Evolutionary conservation across 2,329 filamentous ascomycete genomes (phyloP).

Genomic region (Trichoderma asperellum): DNA sequence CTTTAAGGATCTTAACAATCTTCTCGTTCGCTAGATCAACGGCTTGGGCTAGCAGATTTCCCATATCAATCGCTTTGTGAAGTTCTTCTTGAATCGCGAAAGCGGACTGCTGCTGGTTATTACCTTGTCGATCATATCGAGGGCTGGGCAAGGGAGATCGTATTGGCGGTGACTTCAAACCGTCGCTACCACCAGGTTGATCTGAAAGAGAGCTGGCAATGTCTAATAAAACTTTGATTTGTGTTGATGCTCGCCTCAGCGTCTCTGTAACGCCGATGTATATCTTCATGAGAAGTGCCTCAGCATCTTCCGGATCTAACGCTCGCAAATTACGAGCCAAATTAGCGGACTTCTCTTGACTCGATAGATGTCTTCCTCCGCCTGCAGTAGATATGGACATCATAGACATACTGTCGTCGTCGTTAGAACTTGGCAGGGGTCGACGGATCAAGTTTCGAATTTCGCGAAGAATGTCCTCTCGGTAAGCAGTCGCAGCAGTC

Average conservation of each 20-base stretch:
- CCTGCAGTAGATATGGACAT: slow-evolving; percentile 79
- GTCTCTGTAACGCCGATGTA: slow-evolving; percentile 90
- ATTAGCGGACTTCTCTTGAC: slow-evolving; percentile 87
- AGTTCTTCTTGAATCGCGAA: slow-evolving; percentile 71
- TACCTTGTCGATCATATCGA: slow-evolving; percentile 40
- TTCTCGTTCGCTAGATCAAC: slow-evolving; percentile 81
- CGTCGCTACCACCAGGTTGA: slow-evolving; percentile 41
- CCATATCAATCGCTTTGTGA: slow-evolving; percentile 75
- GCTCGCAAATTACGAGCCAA: slow-evolving; percentile 86
- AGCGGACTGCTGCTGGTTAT: slow-evolving; percentile 35
- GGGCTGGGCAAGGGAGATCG: slow-evolving; percentile 60
- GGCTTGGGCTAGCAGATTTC: slow-evolving; percentile 75
- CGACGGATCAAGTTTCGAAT: slow-evolving; percentile 82
- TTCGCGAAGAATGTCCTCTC: slow-evolving; percentile 82
- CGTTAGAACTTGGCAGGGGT: slow-evolving; percentile 87
- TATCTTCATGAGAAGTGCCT: slow-evolving; percentile 77
- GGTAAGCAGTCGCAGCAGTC: slow-evolving; percentile 80
- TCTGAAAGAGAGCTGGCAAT: slow-evolving; percentile 76
- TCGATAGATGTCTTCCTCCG: slow-evolving; percentile 68
- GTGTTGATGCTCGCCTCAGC: slow-evolving; percentile 79
- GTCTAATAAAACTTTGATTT: slow-evolving; percentile 93
- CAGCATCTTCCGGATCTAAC: slow-evolving; percentile 81
- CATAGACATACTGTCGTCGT: slow-evolving; percentile 91
- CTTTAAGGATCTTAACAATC: slow-evolving; percentile 74
- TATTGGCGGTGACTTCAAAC: slow-evolving; percentile 52